phyloP scores from a whole-genome alignment of 2,329 filamentous ascomycete species.

The Calonectria fujianensis region DNA sequence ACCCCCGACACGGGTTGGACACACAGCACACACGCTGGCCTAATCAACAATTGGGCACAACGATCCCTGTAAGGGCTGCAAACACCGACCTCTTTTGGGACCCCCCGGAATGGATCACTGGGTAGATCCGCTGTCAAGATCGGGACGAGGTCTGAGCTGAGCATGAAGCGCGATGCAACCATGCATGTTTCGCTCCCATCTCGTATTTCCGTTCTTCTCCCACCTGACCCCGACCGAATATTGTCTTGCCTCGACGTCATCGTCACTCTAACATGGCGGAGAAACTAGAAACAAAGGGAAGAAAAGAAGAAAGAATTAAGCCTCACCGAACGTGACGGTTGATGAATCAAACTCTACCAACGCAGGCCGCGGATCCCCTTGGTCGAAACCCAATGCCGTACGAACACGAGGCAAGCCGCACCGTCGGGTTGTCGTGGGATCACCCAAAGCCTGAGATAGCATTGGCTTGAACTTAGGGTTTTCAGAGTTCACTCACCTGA shows the following conservation, averaged over 20 bases:
- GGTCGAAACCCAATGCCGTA: slow-evolving; percentile 42
- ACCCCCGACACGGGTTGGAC: slow-evolving; percentile 13
- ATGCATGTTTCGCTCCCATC: slow-evolving; percentile 22
- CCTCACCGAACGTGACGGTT: slow-evolving; percentile 46
- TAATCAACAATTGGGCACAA: slow-evolving; percentile 41
- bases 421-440: slow-evolving; percentile 36
- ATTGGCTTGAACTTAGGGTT: slow-evolving; percentile 43
- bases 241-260: slow-evolving; percentile 24
- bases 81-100: slow-evolving; percentile 38
- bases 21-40: slow-evolving; percentile 36
- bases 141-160: slow-evolving; percentile 45
- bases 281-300: not conserved
- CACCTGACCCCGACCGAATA: not conserved
- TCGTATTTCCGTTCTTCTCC: slow-evolving; percentile 27
- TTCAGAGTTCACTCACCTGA: slow-evolving; percentile 28
- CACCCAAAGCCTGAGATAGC: slow-evolving; percentile 40
- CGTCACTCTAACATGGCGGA: not conserved
- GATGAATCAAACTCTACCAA: slow-evolving; percentile 48
- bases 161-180: slow-evolving; percentile 40
- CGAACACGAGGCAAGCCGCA: slow-evolving; percentile 44
- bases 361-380: slow-evolving; percentile 35
- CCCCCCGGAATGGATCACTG: slow-evolving; percentile 39
- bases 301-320: not conserved
- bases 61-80: slow-evolving; percentile 48
- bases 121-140: slow-evolving; percentile 55